Conservation (phyloP, 2,329 filamentous ascomycete genomes). For the Paecilomyces variotii region DNA sequence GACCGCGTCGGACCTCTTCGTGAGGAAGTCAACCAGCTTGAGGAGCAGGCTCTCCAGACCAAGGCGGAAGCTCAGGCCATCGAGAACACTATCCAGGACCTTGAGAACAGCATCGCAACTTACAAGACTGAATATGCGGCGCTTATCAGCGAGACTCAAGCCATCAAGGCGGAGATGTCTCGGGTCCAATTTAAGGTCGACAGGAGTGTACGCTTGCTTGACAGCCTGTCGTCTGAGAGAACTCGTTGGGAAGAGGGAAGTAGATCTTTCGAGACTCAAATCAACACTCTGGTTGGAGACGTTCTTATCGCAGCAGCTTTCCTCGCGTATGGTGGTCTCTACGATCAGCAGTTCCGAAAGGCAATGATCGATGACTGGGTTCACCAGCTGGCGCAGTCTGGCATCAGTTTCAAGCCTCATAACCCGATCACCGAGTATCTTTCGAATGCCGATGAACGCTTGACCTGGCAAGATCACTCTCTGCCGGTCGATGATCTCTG, state of each 20-base stretch:
- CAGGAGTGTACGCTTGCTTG: conserved; percentile 84
- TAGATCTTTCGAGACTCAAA: conserved; percentile 96
- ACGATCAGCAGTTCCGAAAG: conserved; percentile 96
- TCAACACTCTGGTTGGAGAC: conserved; percentile 90
- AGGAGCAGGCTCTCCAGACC: conserved; percentile 82
- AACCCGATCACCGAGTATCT: conserved; percentile 95
- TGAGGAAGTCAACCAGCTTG: conserved; percentile 78
- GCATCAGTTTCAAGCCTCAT: conserved; percentile 83
- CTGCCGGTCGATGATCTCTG: conserved; percentile 94
- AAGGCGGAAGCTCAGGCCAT: conserved; percentile 90
- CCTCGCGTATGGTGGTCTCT: conserved; percentile 91
- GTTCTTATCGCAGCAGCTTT: conserved; percentile 95
- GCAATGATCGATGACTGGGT: conserved; percentile 97
- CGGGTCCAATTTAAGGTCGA: conserved; percentile 97
- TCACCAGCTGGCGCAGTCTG: conserved; percentile 85
- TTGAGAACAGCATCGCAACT: conserved; percentile 84
- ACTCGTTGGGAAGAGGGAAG: conserved; percentile 93
- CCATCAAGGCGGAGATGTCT: conserved; percentile 95
- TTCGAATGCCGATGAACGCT: conserved; percentile 88
- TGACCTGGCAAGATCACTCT: conserved; percentile 90
- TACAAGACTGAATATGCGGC: conserved; percentile 96
- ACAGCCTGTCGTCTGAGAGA: conserved; percentile 90
- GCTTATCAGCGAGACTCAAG: conserved; percentile 92
- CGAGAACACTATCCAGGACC: conserved; percentile 71
- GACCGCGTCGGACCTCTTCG: conserved; percentile 88